Conservation (phyloP, 495 filamentous ascomycete species). For the Penicillium antarcticum region DNA sequence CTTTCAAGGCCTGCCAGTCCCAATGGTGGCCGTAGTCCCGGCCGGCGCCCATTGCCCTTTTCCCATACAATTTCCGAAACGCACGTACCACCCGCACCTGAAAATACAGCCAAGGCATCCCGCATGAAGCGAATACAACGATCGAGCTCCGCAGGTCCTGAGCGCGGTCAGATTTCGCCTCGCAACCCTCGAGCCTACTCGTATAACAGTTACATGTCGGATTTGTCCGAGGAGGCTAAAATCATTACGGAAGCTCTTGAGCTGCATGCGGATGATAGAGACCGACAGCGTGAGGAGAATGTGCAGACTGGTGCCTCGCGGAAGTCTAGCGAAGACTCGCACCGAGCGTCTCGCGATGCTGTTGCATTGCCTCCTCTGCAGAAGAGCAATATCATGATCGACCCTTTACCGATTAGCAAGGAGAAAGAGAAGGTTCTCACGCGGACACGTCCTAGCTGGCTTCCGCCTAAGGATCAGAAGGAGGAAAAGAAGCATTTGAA, state of each 20-base stretch:
- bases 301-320: slow-evolving; percentile 46
- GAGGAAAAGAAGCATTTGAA: slow-evolving; percentile 89
- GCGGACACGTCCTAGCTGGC: slow-evolving; percentile 88
- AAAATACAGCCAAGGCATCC: slow-evolving; percentile 31
- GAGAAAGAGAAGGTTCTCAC: slow-evolving; percentile 94
- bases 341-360: slow-evolving; percentile 50
- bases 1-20: slow-evolving; percentile 53
- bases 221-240: slow-evolving; percentile 82
- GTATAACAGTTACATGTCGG: slow-evolving; percentile 76
- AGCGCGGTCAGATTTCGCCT: slow-evolving; percentile 45
- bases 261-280: slow-evolving; percentile 69
- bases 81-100: slow-evolving; percentile 6
- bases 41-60: slow-evolving; percentile 39
- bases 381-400: slow-evolving; percentile 90
- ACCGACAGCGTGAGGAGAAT: slow-evolving; percentile 46
- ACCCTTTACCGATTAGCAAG: slow-evolving; percentile 90
- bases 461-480: slow-evolving; percentile 88
- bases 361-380: slow-evolving; percentile 78
- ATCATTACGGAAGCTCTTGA: slow-evolving; percentile 87
- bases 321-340: slow-evolving; percentile 50
- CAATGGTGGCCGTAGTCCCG: slow-evolving; percentile 43
- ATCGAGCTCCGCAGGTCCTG: slow-evolving; percentile 44
- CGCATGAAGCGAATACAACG: slow-evolving; percentile 30
- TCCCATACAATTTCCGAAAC: slow-evolving; percentile 35
- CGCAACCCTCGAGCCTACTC: slow-evolving; percentile 70